Conservation (phyloP, 2,329 filamentous ascomycete species). For the Fusarium chaquense region DNA sequence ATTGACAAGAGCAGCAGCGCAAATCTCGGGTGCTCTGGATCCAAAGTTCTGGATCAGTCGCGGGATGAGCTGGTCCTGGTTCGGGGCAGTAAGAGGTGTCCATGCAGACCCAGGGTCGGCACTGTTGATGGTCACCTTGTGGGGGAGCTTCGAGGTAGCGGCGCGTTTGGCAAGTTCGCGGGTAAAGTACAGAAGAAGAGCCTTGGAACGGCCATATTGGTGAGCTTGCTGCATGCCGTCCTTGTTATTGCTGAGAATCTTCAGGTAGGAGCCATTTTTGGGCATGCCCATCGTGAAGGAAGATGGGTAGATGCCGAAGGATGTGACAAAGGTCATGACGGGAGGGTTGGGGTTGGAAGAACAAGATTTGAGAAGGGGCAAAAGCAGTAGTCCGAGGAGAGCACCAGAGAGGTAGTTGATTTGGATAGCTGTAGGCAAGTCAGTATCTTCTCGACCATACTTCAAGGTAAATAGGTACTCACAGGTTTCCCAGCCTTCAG, state of each 20-base stretch:
- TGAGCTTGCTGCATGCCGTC: constrained; percentile 54
- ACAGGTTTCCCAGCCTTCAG: constrained; percentile 56
- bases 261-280: constrained; percentile 51
- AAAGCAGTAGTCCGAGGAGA: constrained; percentile 50
- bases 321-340: constrained; percentile 55
- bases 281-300: constrained; percentile 54
- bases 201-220: constrained; percentile 56
- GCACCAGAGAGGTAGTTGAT: constrained; percentile 55
- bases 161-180: constrained; percentile 52
- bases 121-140: constrained; percentile 54
- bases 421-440: constrained; percentile 47
- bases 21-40: constrained; percentile 52
- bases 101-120: constrained; percentile 55
- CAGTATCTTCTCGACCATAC: fast-evolving
- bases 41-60: constrained; percentile 55
- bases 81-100: constrained; percentile 54
- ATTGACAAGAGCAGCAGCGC: constrained; percentile 55
- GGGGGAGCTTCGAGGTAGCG: constrained; percentile 33
- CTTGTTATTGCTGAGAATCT: constrained; percentile 53
- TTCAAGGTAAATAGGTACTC: constrained; percentile 14
- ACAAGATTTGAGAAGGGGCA: constrained; percentile 52
- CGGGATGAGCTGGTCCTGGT: constrained; percentile 53
- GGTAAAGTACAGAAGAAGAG: constrained; percentile 53
- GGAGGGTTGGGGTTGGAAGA: constrained; percentile 50
- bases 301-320: constrained; percentile 54